Evolutionary conservation across 306 rosid genomes (phyloP), one percentile per base, ranked within the genome.

Genomic region (Glycine tomentella): DNA sequence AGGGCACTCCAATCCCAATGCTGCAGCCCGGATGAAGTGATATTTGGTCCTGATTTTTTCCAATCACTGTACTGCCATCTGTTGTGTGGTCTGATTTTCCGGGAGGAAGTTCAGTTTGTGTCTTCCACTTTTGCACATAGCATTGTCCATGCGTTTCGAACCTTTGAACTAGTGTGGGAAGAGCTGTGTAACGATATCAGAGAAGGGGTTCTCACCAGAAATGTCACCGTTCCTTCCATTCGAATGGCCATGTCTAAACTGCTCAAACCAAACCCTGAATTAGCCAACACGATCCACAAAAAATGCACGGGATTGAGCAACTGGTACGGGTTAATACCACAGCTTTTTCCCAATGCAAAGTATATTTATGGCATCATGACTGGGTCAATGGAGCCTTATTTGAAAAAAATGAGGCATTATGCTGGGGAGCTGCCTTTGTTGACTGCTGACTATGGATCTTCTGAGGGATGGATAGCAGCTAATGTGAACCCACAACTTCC

Each of bases 391-490:
- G 98, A 92, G 87, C 94, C 92, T 59, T 96, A 96, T 77, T 77
- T 89, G 85, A 87, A 85, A 20, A 93, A 90, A 61, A 33, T 96
- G 85, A 92, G 98, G 87, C 98, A 96, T 68, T 93, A 96, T 81
- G 97, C 94, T 0, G 94, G 90, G 42, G 88, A 87, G 51, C 50
- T 96, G 62, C 97, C 98, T 20, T 77, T 96, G 82, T 62, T 92
- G 81, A 93, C 91, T 56, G 93, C 98, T 31, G 98, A 96, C 58
- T 96, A 96, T 83, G 99, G 99, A 3, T 77, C 99, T 66, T 92
- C 98, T 49, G 99, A 96, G 81, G 99, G 99, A 5, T 96, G 99
- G 99, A 82, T 96, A 56, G 99, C 89, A 10, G 91, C 92, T 16
- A 96, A 92, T 73, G 89, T 93, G 20, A 93, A 93, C 64, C 99